Evolutionary conservation across 805 yeast genomes (phyloP), one percentile per base, ranked within the genome.

Genomic region (Cyberlindnera amylophila): DNA sequence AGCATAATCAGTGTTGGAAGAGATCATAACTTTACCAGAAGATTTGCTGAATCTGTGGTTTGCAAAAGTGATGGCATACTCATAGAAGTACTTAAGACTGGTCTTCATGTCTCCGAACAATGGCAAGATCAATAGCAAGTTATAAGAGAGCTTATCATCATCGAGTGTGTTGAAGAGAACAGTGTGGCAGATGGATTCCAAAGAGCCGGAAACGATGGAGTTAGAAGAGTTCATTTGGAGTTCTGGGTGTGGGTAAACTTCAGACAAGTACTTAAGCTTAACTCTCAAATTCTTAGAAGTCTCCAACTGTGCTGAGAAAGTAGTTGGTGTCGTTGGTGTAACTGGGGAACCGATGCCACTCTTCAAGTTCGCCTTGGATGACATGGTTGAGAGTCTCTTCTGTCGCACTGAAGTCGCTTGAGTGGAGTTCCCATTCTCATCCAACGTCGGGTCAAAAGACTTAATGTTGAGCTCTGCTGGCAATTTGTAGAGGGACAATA

Each of bases 151-250:
- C 34, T 63, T 63, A 19, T 63, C 65, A 44, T 64, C 67, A 16
- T 60, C 65, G 15, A 66, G 55, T 4, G 75, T 71, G 45, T 72
- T 72, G 59, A 81, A 81, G 13, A 88, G 59, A 19, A 86, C 66
- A 3, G 85, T 75, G 63, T 90, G 97, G 42, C 90, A 77, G 29
- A 89, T 69, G 35, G 89, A 75, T 59, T 89, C 96, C 10, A 77
- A 55, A 0, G 86, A 59, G 15, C 86, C 86, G 17, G 75, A 70
- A 7, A 70, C 49, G 16, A 74, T 64, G 15, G 74, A 72, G 16
- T 75, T 71, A 4, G 65, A 58, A 14, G 61, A 58, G 54, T 82
- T 86, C 44, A 77, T 47, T 27, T 63, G 67, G 23, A 82, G 57
- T 35, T 75, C 79, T 6, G 88, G 88, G 54, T 82, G 90, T 9